Percentiles rank a stretch among this genome's conserved stretches.
Conservation (phyloP, 2,329 filamentous ascomycete genomes). For the Pseudogymnoascus sp. region DNA sequence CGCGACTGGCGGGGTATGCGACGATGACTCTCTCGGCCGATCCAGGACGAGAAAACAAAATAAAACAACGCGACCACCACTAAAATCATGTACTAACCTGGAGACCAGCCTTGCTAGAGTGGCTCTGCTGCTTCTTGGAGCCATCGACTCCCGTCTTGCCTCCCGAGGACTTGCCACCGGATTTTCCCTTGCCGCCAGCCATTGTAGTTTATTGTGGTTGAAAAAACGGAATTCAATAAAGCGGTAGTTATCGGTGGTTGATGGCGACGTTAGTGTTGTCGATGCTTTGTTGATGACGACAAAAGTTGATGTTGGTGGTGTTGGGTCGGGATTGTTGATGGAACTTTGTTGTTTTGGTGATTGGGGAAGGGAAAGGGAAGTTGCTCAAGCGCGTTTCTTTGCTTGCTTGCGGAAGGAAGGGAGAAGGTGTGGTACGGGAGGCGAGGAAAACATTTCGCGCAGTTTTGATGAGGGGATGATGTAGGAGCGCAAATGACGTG, state of each 20-base stretch:
- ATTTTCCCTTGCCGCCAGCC: slow-evolving; percentile 31
- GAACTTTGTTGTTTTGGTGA: slow-evolving; percentile 8
- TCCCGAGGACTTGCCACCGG: slow-evolving; percentile 30
- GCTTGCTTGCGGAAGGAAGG: neutral
- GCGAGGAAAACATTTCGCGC: neutral
- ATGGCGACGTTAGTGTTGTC: slow-evolving; percentile 15
- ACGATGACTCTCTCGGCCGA: neutral
- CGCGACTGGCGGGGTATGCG: slow-evolving; percentile 12
- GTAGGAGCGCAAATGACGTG: neutral
- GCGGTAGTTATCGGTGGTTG: slow-evolving; percentile 9
- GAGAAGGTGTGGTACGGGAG: neutral
- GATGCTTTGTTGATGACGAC: slow-evolving; percentile 9
- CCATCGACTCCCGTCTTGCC: slow-evolving; percentile 28
- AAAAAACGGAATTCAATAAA: neutral
- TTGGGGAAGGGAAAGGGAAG: neutral
- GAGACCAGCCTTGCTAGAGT: slow-evolving; percentile 30
- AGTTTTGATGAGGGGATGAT: neutral
- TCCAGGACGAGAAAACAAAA: slow-evolving; percentile 1
- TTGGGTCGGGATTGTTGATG: slow-evolving; percentile 2
- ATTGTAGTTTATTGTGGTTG: slow-evolving; percentile 18
- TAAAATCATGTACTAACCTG: slow-evolving; percentile 24
- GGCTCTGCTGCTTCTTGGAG: slow-evolving; percentile 30
- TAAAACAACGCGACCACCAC: neutral
- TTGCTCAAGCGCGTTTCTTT: slow-evolving; percentile 6
- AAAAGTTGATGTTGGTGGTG: slow-evolving; percentile 15